Percentiles rank a stretch among this genome's conserved stretches.
These are phyloP conservation scores for Streptanthus diversifolius DNA, from an alignment of 345 rosid genomes.

Conservation along the genomic window DNA sequence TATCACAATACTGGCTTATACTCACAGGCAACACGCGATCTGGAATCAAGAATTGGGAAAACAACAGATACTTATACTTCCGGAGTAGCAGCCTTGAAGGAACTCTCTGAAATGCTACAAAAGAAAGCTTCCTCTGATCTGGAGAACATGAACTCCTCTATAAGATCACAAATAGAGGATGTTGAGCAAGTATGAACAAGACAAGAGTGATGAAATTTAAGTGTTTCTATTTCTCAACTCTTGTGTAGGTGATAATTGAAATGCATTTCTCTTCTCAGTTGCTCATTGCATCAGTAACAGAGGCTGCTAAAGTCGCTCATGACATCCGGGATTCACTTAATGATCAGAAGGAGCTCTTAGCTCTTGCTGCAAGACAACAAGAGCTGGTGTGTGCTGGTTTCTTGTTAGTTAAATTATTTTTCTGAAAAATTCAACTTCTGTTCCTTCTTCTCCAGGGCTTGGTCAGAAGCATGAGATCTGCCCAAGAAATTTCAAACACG, in stretches of 20 bases:
- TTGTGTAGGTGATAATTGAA: neutral
- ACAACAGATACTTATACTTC: constrained; percentile 51
- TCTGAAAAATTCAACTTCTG: neutral
- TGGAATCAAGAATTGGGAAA: constrained; percentile 56
- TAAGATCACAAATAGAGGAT: constrained; percentile 43
- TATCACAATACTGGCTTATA: constrained; percentile 18
- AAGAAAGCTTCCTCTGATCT: constrained; percentile 53
- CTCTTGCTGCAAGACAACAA: constrained; percentile 56
- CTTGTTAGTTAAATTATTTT: neutral
- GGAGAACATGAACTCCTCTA: constrained; percentile 41
- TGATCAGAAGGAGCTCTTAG: constrained; percentile 60
- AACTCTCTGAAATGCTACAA: constrained; percentile 48
- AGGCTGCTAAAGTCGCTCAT: constrained; percentile 51
- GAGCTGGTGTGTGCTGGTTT: constrained; percentile 49
- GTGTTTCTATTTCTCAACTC: neutral
- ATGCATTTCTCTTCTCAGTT: constrained; percentile 41
- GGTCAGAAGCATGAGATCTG: constrained; percentile 50
- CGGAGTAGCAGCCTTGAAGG: constrained; percentile 53
- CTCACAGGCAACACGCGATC: constrained; percentile 55
- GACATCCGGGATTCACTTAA: constrained; percentile 53
- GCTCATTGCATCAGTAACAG: constrained; percentile 45
- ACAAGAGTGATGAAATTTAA: neutral
- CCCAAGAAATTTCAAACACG: constrained; percentile 58
- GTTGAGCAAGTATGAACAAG: constrained; percentile 55
- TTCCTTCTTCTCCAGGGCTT: constrained; percentile 44